These are phyloP conservation scores for Rhodotorula sphaerocarpa DNA, from an alignment of 768 basidiomycete species.

Conservation along the genomic window DNA sequence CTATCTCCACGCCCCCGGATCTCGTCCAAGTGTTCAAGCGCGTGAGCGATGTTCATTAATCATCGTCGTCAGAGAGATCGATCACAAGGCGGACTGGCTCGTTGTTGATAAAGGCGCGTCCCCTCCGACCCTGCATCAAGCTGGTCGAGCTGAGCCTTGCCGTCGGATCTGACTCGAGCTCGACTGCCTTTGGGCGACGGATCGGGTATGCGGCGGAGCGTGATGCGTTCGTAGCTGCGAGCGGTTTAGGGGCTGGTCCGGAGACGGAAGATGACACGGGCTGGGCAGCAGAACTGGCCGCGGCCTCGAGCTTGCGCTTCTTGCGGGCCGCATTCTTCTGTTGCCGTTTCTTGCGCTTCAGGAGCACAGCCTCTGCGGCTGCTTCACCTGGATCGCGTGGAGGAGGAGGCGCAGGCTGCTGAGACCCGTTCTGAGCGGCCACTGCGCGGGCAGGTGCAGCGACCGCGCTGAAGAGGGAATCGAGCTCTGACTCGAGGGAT, in stretches of 20 bases:
- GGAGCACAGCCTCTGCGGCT: not conserved
- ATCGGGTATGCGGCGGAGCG: not conserved
- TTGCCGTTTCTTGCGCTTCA: not conserved
- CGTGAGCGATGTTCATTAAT: conserved; percentile 44
- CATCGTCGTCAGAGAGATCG: conserved; percentile 41
- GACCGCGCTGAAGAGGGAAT: conserved; percentile 12
- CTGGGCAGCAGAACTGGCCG: not conserved
- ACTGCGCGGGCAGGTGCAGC: too few species aligned
- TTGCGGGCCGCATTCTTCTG: not conserved
- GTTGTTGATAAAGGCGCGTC: not conserved
- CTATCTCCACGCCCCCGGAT: not conserved
- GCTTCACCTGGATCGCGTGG: not conserved
- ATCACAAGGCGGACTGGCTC: not conserved
- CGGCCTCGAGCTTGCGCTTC: not conserved
- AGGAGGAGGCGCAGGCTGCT: too few species aligned
- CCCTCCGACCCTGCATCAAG: not conserved
- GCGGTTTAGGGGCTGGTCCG: not conserved
- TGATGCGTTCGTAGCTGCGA: not conserved
- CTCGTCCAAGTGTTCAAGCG: too few species aligned
- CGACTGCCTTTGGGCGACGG: conserved; percentile 46
- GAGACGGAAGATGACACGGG: too few species aligned
- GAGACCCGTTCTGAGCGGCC: not conserved
- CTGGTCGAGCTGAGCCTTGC: not conserved
- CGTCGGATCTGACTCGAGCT: conserved; percentile 39
- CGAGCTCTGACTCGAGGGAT: conserved; percentile 21